These are phyloP conservation scores for Carex scoparia DNA, from an alignment of 176 grass and related monocot species.

Conservation along the genomic window DNA sequence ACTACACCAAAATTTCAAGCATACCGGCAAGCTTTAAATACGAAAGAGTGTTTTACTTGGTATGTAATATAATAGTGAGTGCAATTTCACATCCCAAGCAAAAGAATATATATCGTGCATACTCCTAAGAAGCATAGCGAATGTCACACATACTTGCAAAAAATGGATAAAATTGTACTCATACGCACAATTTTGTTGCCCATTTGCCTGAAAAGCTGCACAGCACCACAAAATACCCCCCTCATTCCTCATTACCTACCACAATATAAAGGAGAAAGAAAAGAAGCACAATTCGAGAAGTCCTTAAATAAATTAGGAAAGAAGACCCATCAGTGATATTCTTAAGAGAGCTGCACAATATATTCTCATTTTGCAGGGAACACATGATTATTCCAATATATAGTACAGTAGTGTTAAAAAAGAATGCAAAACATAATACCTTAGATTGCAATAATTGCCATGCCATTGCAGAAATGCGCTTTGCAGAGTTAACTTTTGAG, in stretches of 20 bases:
- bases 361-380: neutral
- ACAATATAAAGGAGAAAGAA: neutral
- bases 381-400: slow-evolving; percentile 13
- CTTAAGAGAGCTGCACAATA: neutral
- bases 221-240: neutral
- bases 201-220: neutral
- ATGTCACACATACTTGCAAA: neutral
- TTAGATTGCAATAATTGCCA: slow-evolving; percentile 72
- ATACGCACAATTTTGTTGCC: neutral
- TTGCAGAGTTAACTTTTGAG: slow-evolving; percentile 76
- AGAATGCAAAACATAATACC: slow-evolving; percentile 28
- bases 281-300: neutral
- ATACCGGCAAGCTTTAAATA: neutral
- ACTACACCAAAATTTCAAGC: slow-evolving; percentile 34
- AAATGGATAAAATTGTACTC: neutral
- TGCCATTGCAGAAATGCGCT: slow-evolving; percentile 67
- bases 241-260: neutral
- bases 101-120: slow-evolving; percentile 19
- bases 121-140: neutral
- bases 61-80: neutral
- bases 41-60: neutral
- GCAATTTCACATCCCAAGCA: neutral
- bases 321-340: neutral
- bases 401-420: slow-evolving; percentile 14
- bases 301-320: neutral